Conservation (phyloP, 257 asterid genomes). For the Catharanthus roseus region DNA sequence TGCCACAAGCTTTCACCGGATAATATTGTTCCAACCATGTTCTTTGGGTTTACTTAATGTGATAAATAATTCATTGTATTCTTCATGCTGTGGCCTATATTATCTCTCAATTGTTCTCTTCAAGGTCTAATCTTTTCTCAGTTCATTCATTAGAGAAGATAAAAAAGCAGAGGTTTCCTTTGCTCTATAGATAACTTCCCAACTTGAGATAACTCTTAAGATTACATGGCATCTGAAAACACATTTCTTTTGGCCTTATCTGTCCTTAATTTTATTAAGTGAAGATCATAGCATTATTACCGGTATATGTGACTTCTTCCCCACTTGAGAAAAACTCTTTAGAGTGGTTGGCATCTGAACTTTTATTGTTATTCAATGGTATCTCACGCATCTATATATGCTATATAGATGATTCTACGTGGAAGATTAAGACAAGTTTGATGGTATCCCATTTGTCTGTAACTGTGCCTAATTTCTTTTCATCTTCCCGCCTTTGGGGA, state of each 20-base stretch:
- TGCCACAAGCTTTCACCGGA: not conserved
- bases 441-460: not conserved
- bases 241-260: not conserved
- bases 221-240: not conserved
- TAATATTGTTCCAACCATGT: not conserved
- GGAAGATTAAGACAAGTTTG: not conserved
- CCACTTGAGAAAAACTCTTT: not conserved
- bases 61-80: not conserved
- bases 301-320: not conserved
- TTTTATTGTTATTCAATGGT: not conserved
- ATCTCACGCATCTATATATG: not conserved
- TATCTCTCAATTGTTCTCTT: not conserved
- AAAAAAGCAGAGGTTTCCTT: not conserved
- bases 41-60: not conserved
- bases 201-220: not conserved
- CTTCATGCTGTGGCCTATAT: not conserved
- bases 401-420: not conserved
- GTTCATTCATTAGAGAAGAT: not conserved
- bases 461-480: not conserved
- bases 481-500: not conserved
- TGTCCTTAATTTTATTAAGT: not conserved
- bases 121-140: not conserved
- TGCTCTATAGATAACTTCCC: not conserved
- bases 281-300: not conserved
- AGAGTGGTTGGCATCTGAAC: not conserved